Base-by-base conservation (phyloP, 75 land plant species). In the Pinus albicaulis region DNA sequence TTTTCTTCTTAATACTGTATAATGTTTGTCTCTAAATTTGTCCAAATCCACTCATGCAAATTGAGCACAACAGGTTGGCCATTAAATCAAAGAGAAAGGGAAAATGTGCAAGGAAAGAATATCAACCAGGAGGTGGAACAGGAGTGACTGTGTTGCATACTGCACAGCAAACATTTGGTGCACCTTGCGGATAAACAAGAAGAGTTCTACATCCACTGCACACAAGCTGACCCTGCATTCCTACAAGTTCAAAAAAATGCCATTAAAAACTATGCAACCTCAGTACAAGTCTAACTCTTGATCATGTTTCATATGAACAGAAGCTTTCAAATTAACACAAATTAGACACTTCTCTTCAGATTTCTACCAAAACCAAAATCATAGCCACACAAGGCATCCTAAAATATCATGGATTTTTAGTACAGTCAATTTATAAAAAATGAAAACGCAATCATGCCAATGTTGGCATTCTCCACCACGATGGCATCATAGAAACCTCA, bases 141-240 rank as follows among this genome's bases (percentile, higher is more conserved):
- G 92, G 63, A 24, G 99, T 98, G 55, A 98, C 99, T 72, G 92
- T 84, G 84, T 90, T 95, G 78, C 99, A 98, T 34, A 98, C 89
- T 68, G 99, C 99, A 81, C 99, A 98, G 72, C 98, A 90, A 36
- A 98, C 99, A 85, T 94, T 89, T 22, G 92, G 81, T 72, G 99
- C 95, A 65, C 99, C 99, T 26, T 79, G 86, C 0, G 99, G 98
- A 76, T 95, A 98, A 58, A 95, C 85, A 24, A 98, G 82, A 44
- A 98, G 89, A 62, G 94, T 98, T 66, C 96, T 56, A 69, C 99
- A 98, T 24, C 99, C 99, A 56, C 91, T 86, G 61, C 99, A 98
- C 19, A 98, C 95, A 61, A 98, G 82, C 76, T 98, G 99, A 74
- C 96, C 86, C 74, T 97, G 99, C 55, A 84, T 75, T 72, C 86